A percentile compares a stretch with the other conserved stretches of the same genome.
phyloP scores from a whole-genome alignment of 306 rosid genomes.

The Mimosa bimucronata region DNA sequence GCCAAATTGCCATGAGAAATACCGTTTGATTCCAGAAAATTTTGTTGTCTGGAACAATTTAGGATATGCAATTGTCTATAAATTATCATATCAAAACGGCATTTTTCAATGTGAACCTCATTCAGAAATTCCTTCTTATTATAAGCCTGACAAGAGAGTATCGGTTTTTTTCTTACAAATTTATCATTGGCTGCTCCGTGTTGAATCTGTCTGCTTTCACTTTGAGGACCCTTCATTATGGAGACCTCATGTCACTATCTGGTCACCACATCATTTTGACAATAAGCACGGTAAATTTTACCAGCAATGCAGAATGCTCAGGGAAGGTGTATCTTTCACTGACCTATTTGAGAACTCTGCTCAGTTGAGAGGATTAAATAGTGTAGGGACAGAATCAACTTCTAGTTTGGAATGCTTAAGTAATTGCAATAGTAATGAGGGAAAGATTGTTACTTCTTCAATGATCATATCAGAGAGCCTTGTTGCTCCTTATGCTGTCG shows the following conservation, averaged over 20 bases:
- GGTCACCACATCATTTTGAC: constrained; percentile 53
- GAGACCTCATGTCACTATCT: constrained; percentile 70
- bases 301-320: constrained; percentile 54
- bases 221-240: constrained; percentile 71
- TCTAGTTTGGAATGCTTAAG: constrained; percentile 32
- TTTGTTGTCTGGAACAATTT: constrained; percentile 74
- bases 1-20: constrained; percentile 36
- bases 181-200: constrained; percentile 55
- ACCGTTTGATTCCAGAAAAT: constrained; percentile 35
- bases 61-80: constrained; percentile 68
- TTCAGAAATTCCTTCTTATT: constrained; percentile 71
- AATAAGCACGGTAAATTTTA: constrained; percentile 47
- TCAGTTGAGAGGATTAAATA: constrained; percentile 37
- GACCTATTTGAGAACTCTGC: constrained; percentile 57
- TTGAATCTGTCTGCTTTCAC: constrained; percentile 66
- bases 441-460: constrained; percentile 64
- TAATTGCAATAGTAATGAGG: constrained; percentile 47
- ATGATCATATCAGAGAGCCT: constrained; percentile 75
- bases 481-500: constrained; percentile 67
- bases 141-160: constrained; percentile 49
- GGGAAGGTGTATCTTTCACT: constrained; percentile 51
- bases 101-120: constrained; percentile 58
- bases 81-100: constrained; percentile 56
- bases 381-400: constrained; percentile 39
- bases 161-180: constrained; percentile 59